Base-by-base conservation (phyloP, 331 rosid genomes). In the Arachis monticola region DNA sequence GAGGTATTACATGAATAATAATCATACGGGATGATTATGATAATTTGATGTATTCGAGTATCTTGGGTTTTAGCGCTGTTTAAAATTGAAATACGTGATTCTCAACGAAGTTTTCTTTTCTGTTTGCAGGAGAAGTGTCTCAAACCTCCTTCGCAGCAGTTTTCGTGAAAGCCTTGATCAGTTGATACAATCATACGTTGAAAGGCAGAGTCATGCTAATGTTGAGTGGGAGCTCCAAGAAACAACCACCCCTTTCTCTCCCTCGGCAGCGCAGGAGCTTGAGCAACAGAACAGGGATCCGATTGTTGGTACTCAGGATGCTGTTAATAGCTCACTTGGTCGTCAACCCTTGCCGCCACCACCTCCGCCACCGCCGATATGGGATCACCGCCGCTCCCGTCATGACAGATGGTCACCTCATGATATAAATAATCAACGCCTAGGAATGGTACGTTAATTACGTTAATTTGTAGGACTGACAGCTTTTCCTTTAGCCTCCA, bases 81-180 rank as follows among this genome's bases (percentile, higher is more conserved):
- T 53, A 73, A 31, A 50, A 75, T 47, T 57, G 3, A 63, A 70
- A 75, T 22, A 27, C 55, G 51, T 70, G 35, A 76, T 67, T 55
- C 52, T 17, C 76, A 42, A 69, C 10, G 56, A 55, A 50, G 22
- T 3, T 59, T 40, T 74, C 40, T 75, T 41, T 66, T 83, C 31
- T 48, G 74, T 67, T 66, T 86, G 84, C 89, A 95, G 99, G 91
- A 95, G 99, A 83, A 90, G 99, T 79, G 99, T 95, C 72, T 95
- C 99, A 80, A 95, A 83, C 85, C 97, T 95, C 81, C 92, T 94
- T 62, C 86, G 84, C 50, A 95, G 99, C 85, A 96, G 92, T 67
- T 95, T 95, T 38, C 98, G 99, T 14, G 97, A 92, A 69, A 95
- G 87, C 82, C 98, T 95, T 63, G 89, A 95, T 80, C 99, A 85